Evolutionary conservation across 805 yeast genomes (phyloP).

Genomic region (Vanderwaltozyma tropicalis): DNA sequence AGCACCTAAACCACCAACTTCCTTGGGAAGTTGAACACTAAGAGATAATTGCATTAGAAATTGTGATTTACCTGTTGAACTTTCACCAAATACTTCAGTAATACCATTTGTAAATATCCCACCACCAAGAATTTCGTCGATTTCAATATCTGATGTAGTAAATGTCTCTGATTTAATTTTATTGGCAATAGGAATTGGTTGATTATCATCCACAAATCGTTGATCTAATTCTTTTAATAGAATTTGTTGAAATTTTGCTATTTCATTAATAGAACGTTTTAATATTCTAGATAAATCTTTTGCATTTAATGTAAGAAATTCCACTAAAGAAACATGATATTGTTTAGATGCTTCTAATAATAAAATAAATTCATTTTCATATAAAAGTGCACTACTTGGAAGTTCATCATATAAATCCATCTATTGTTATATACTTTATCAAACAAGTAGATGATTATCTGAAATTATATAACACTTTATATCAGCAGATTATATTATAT

Average conservation of each 20-base stretch:
- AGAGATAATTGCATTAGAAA: constrained; percentile 56
- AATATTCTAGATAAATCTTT: constrained; percentile 27
- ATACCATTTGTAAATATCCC: constrained; percentile 47
- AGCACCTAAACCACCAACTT: constrained; percentile 38
- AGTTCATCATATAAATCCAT: constrained; percentile 37
- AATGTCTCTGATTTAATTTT: constrained; percentile 16
- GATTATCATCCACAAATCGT: constrained; percentile 6
- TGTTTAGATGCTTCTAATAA: constrained; percentile 23
- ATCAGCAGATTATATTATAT: no score
- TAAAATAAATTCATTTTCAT: constrained; percentile 24
- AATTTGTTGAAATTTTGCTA: constrained; percentile 16
- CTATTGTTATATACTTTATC: background rate
- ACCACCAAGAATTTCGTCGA: constrained; percentile 44
- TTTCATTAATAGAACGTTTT: constrained; percentile 28
- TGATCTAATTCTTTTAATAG: constrained; percentile 11
- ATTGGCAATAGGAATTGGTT: background rate
- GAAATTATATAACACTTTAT: no score
- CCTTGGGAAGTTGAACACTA: constrained; percentile 42
- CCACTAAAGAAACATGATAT: constrained; percentile 31
- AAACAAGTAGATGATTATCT: no score
- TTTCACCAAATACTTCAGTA: constrained; percentile 74
- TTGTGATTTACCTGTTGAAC: constrained; percentile 84
- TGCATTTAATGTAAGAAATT: constrained; percentile 32
- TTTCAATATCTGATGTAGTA: constrained; percentile 41
- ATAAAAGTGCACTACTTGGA: constrained; percentile 29